Conservation (phyloP, 148 eudicot genomes). For the Diospyros kaki region DNA sequence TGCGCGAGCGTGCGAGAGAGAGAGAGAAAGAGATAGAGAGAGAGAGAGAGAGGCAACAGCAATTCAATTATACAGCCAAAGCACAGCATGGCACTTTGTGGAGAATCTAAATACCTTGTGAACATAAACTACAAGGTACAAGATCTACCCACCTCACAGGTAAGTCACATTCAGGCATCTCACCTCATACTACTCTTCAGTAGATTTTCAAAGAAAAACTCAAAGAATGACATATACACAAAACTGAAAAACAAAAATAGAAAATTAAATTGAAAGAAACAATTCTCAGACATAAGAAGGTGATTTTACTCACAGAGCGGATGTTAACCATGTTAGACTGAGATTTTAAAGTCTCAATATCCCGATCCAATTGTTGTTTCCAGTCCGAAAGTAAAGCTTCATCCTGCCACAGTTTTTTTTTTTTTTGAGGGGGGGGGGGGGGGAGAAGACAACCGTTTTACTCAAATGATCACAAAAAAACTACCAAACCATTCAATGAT, state of each 20-base stretch:
- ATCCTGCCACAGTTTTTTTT: slow-evolving; percentile 60
- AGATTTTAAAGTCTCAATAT: slow-evolving; percentile 74
- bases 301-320: slow-evolving; percentile 53
- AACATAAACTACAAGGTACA: background rate
- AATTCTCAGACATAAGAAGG: background rate
- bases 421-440: no score
- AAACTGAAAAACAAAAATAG: background rate
- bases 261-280: background rate
- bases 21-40: no score
- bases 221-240: background rate
- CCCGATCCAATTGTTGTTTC: slow-evolving; percentile 92
- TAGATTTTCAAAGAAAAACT: background rate
- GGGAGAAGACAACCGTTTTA: slow-evolving; percentile 6
- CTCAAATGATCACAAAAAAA: slow-evolving; percentile 1
- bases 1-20: no score
- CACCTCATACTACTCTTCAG: background rate
- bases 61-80: slow-evolving; percentile 3
- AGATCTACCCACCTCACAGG: background rate
- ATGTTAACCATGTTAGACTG: slow-evolving; percentile 65
- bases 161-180: background rate
- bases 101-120: background rate
- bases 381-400: slow-evolving; percentile 67
- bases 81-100: background rate
- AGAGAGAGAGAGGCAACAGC: no score
- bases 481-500: background rate